Conservation (phyloP, 2,329 filamentous ascomycete species). For the Aspergillus sp. region DNA sequence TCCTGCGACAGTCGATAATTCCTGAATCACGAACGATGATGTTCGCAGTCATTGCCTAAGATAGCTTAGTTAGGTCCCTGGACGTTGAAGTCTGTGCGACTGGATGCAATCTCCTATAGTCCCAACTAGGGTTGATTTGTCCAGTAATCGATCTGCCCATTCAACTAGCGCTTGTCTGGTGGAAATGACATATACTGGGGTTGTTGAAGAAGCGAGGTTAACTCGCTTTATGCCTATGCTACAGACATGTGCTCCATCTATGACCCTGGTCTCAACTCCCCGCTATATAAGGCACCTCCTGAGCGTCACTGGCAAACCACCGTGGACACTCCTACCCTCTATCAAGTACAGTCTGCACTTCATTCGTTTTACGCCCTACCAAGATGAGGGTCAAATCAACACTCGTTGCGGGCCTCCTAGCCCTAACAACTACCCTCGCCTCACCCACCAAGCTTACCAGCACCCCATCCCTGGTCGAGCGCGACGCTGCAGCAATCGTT, state of each 20-base stretch:
- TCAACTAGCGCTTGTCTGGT: conserved; percentile 2
- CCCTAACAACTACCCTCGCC: conserved; percentile 11
- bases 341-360: background rate
- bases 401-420: background rate
- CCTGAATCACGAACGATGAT: background rate
- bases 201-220: conserved; percentile 1
- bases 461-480: conserved; percentile 9
- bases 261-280: background rate
- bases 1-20: background rate
- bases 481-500: conserved; percentile 15
- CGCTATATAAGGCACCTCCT: background rate
- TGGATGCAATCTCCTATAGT: background rate
- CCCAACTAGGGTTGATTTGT: background rate
- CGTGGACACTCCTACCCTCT: background rate
- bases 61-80: conserved; percentile 1
- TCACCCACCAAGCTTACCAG: conserved; percentile 8
- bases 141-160: background rate
- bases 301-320: background rate
- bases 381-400: background rate
- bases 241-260: conserved; percentile 2
- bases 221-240: background rate
- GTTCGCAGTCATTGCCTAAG: conserved; percentile 7
- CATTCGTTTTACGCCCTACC: conserved; percentile 8
- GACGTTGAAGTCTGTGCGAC: background rate
- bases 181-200: background rate